Evolutionary conservation across 2,329 filamentous ascomycete genomes (phyloP).

Genomic region (Dissoconium aciculare): DNA sequence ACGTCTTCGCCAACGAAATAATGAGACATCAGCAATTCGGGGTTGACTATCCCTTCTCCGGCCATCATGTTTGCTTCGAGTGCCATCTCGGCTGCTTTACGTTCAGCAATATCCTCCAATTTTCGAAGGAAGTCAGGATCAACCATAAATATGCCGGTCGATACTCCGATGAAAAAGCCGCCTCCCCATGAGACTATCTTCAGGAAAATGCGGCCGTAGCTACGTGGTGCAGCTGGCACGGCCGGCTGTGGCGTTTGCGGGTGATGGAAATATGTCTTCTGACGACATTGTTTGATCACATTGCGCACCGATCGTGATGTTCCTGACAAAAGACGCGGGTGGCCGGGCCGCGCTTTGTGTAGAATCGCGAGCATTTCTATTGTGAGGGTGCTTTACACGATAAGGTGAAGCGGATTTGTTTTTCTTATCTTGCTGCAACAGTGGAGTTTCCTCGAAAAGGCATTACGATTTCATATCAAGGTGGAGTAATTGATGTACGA

Average conservation of each 20-base stretch:
- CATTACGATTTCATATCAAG: too few relatives aligned
- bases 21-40: not conserved
- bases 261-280: conserved; percentile 21
- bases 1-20: conserved; percentile 1
- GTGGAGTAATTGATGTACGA: too few relatives aligned
- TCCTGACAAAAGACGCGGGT: too few relatives aligned
- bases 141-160: conserved; percentile 6
- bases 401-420: too few relatives aligned
- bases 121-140: conserved; percentile 7
- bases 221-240: conserved; percentile 12
- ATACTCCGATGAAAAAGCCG: conserved; percentile 5
- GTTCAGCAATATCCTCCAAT: conserved; percentile 3
- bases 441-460: too few relatives aligned
- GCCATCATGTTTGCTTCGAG: conserved; percentile 11
- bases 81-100: conserved; percentile 10
- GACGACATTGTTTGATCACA: conserved; percentile 10
- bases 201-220: conserved; percentile 11
- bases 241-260: conserved; percentile 14
- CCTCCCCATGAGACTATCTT: conserved; percentile 6
- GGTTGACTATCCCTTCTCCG: conserved; percentile 4
- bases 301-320: conserved; percentile 8
- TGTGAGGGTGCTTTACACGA: too few relatives aligned
- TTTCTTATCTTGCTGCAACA: too few relatives aligned
- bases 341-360: too few relatives aligned
- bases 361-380: too few relatives aligned